These are phyloP conservation scores for Nitzschia palea DNA, from an alignment of 108 stramenopile species.

Conservation along the genomic window DNA sequence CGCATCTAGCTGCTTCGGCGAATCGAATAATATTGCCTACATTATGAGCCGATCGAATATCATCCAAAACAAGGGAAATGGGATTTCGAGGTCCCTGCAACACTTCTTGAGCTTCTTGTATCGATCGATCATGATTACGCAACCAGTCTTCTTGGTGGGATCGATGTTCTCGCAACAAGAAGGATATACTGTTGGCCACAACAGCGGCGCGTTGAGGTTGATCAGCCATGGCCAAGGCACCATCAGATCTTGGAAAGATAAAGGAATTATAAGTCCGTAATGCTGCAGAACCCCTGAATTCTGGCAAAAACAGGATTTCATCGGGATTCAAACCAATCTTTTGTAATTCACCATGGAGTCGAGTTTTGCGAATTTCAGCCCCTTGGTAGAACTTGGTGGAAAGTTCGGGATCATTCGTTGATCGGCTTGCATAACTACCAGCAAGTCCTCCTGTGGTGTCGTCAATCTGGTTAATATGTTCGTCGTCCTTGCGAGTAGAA, in stretches of 20 bases:
- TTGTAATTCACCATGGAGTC: slow-evolving; percentile 37
- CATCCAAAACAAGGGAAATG: slow-evolving; percentile 49
- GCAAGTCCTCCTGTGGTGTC: too few species aligned
- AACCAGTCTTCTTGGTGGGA: slow-evolving; percentile 56
- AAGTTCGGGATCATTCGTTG: slow-evolving; percentile 46
- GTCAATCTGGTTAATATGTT: too few species aligned
- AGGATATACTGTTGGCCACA: slow-evolving; percentile 58
- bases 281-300: slow-evolving; percentile 48
- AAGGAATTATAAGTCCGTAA: slow-evolving; percentile 53
- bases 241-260: slow-evolving; percentile 48
- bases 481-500: neutral
- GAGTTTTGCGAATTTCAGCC: slow-evolving; percentile 28
- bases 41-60: slow-evolving; percentile 56
- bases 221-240: slow-evolving; percentile 54
- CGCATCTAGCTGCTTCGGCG: slow-evolving; percentile 45
- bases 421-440: too few species aligned
- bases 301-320: slow-evolving; percentile 32
- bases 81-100: slow-evolving; percentile 15
- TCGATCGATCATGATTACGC: slow-evolving; percentile 49
- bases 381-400: slow-evolving; percentile 47
- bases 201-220: slow-evolving; percentile 49
- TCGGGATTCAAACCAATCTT: slow-evolving; percentile 40
- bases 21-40: slow-evolving; percentile 53
- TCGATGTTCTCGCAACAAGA: slow-evolving; percentile 43
- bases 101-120: slow-evolving; percentile 12